Evolutionary conservation across 1,284 basidiomycete species (phyloP).

Genomic region (Apiotrichum mycotoxinovorans): DNA sequence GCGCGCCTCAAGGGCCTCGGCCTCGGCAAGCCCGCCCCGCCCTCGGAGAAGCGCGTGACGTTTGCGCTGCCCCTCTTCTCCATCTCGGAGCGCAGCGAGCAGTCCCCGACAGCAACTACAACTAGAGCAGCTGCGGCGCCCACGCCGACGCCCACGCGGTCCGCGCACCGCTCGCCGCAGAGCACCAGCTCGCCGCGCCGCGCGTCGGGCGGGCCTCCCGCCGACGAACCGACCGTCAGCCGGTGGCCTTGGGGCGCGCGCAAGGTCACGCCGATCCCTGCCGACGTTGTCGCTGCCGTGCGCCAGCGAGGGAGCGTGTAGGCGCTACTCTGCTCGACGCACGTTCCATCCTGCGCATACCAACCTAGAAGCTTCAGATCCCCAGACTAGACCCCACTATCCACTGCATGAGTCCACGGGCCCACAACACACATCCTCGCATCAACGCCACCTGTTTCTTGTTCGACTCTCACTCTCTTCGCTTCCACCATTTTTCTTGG

Average conservation of each 20-base stretch:
- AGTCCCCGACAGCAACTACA: background rate
- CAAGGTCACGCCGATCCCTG: constrained; percentile 1
- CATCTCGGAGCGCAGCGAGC: constrained; percentile 2
- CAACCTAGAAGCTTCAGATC: no score
- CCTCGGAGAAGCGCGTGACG: background rate
- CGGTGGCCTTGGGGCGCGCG: constrained; percentile 6
- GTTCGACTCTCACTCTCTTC: no score
- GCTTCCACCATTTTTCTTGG: no score
- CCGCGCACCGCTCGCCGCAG: background rate
- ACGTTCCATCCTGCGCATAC: no score
- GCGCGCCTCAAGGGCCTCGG: background rate
- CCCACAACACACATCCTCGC: no score
- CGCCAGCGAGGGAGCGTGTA: background rate
- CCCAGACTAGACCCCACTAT: no score
- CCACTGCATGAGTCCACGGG: no score
- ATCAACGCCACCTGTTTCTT: no score
- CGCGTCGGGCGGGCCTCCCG: background rate
- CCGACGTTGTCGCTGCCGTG: background rate
- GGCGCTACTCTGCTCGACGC: no score
- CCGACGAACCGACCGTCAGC: background rate
- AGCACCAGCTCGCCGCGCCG: background rate
- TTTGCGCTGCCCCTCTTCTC: background rate
- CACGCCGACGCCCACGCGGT: no score
- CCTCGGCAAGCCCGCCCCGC: no score
- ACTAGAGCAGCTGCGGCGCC: no score